Percentiles rank a stretch among this genome's conserved stretches.
Conservation (phyloP, 2,329 filamentous ascomycete genomes). For the Myriosclerotinia duriaeana region DNA sequence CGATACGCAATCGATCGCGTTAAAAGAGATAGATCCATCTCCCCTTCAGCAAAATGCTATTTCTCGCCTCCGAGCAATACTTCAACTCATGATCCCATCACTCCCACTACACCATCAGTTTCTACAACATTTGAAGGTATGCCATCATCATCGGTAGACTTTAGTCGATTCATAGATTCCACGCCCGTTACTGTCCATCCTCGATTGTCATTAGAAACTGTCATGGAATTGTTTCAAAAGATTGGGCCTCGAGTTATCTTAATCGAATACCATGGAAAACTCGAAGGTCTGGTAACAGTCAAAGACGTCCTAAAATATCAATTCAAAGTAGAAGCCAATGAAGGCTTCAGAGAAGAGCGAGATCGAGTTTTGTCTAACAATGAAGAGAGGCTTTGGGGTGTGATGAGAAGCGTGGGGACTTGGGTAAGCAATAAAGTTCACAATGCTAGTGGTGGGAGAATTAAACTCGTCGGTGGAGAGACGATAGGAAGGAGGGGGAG, state of each 20-base stretch:
- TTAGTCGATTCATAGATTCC: conserved; percentile 82
- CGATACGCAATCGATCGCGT: conserved; percentile 85
- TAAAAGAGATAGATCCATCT: conserved; percentile 66
- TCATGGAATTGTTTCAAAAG: conserved; percentile 98
- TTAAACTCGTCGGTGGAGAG: conserved; percentile 46
- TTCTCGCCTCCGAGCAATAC: conserved; percentile 56
- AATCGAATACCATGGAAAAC: conserved; percentile 81
- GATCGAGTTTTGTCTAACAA: conserved; percentile 51
- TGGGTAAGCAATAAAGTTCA: conserved; percentile 61
- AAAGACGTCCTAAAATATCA: conserved; percentile 98
- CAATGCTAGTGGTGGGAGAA: conserved; percentile 55
- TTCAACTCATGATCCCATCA: conserved; percentile 38
- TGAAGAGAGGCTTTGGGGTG: conserved; percentile 65
- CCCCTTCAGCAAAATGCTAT: conserved; percentile 66
- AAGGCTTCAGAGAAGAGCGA: conserved; percentile 60
- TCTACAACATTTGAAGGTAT: conserved; percentile 59
- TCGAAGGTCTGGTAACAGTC: conserved; percentile 85
- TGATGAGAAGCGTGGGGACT: conserved; percentile 52
- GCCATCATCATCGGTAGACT: conserved; percentile 65
- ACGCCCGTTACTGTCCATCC: conserved; percentile 92
- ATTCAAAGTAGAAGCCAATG: conserved; percentile 89
- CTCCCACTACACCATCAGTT: conserved; percentile 30
- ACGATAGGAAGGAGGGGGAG: conserved; percentile 42
- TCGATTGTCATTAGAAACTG: conserved; percentile 86
- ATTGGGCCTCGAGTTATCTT: conserved; percentile 92